These are phyloP conservation scores for Akanthomyces uredinophilus DNA, from an alignment of 2,329 filamentous ascomycete species.

Conservation along the genomic window DNA sequence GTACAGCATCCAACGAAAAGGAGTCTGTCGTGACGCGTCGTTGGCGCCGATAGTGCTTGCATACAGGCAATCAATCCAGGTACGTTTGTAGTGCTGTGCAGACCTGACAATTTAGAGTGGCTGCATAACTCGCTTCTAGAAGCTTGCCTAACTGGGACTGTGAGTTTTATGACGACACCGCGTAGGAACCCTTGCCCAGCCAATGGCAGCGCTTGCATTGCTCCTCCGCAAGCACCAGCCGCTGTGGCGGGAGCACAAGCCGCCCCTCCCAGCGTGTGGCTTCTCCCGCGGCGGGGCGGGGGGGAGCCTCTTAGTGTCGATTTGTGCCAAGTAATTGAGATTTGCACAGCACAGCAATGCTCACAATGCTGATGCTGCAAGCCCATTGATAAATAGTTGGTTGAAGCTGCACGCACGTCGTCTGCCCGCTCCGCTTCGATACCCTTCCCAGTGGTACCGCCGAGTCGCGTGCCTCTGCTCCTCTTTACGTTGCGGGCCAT, in stretches of 20 bases:
- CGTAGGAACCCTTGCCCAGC: not conserved
- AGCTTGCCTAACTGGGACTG: conserved; percentile 1
- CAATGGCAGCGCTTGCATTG: not conserved
- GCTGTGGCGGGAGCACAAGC: conserved; percentile 2
- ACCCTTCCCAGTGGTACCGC: not conserved
- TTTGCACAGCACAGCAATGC: conserved; percentile 6
- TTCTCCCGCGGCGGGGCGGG: not conserved
- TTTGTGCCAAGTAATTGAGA: conserved; percentile 9
- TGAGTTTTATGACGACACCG: not conserved
- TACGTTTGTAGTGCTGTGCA: not conserved
- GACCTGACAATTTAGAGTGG: conserved; percentile 8
- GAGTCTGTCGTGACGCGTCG: not conserved
- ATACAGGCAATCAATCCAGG: not conserved
- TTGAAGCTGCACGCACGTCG: not conserved
- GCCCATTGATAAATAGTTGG: not conserved
- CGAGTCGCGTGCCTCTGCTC: conserved; percentile 6
- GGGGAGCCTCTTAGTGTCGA: conserved; percentile 9
- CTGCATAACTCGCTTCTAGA: conserved; percentile 14
- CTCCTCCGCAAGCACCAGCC: conserved; percentile 9
- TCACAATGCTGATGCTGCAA: not conserved
- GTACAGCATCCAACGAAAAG: not conserved
- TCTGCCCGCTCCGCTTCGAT: not conserved
- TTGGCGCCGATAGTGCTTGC: conserved; percentile 1
- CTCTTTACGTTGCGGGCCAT: not conserved
- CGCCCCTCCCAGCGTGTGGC: conserved; percentile 7